Evolutionary conservation across 352 stramenopile species (phyloP).

Genomic region (Phytophthora hibernalis): DNA sequence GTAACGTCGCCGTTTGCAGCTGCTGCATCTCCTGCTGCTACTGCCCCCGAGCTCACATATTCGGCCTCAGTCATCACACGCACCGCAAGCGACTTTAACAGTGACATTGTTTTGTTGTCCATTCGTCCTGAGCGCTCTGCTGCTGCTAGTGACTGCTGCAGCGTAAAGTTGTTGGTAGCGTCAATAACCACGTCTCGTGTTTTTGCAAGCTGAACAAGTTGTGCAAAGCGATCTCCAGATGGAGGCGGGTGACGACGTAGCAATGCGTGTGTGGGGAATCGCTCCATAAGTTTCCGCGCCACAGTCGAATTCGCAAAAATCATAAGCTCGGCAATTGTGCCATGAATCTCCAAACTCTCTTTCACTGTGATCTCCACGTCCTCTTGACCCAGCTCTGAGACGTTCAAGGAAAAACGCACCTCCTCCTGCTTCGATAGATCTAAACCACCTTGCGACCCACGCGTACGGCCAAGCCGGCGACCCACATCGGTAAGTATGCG

Average conservation of each 20-base stretch:
- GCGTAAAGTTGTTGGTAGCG: slow-evolving; percentile 80
- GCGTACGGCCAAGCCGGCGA: slow-evolving; percentile 59
- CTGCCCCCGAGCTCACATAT: slow-evolving; percentile 87
- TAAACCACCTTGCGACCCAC: slow-evolving; percentile 72
- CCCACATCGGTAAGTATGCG: slow-evolving; percentile 70
- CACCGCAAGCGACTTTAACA: slow-evolving; percentile 94
- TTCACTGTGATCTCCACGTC: slow-evolving; percentile 90
- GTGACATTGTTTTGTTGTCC: slow-evolving; percentile 82
- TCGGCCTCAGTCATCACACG: slow-evolving; percentile 95
- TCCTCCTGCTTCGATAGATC: slow-evolving; percentile 88
- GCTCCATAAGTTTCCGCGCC: slow-evolving; percentile 80
- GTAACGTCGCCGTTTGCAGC: slow-evolving; percentile 56
- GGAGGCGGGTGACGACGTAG: slow-evolving; percentile 88
- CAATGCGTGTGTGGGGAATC: slow-evolving; percentile 86
- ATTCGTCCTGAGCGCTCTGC: slow-evolving; percentile 67
- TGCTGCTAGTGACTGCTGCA: slow-evolving; percentile 75
- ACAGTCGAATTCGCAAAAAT: slow-evolving; percentile 94
- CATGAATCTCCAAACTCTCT: slow-evolving; percentile 93
- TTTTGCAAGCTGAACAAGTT: slow-evolving; percentile 78
- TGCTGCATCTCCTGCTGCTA: slow-evolving; percentile 48
- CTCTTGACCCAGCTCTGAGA: slow-evolving; percentile 70
- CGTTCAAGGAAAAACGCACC: slow-evolving; percentile 85
- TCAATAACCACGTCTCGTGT: slow-evolving; percentile 79
- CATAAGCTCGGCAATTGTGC: slow-evolving; percentile 94
- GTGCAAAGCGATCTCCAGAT: slow-evolving; percentile 74